Conservation (phyloP, 2,329 filamentous ascomycete genomes). For the Ophiostoma triangulosporum region DNA sequence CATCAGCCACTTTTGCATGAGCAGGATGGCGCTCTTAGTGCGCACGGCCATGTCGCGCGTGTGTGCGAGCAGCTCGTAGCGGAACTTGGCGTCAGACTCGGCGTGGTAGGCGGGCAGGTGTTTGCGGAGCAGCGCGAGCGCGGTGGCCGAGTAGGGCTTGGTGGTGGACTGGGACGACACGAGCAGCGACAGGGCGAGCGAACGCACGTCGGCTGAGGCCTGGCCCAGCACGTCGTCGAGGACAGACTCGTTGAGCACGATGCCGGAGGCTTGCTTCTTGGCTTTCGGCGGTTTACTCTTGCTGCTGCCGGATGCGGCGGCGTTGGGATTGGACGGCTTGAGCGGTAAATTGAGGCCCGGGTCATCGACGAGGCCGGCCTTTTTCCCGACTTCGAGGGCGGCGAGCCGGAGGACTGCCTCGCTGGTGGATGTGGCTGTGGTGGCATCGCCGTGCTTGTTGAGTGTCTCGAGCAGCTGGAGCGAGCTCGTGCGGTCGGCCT, state of each 20-base stretch:
- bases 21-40: conserved; percentile 51
- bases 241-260: conserved; percentile 27
- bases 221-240: conserved; percentile 41
- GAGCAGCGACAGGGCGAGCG: conserved; percentile 70
- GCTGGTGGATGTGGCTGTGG: conserved; percentile 25
- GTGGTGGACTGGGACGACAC: conserved; percentile 63
- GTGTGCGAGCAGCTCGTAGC: conserved; percentile 65
- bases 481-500: conserved; percentile 38
- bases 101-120: conserved; percentile 62
- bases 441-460: conserved; percentile 20
- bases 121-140: conserved; percentile 48
- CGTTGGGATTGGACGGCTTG: conserved; percentile 7
- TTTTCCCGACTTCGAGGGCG: conserved; percentile 58
- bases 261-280: conserved; percentile 6
- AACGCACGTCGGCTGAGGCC: conserved; percentile 51
- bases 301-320: too few species aligned
- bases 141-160: conserved; percentile 50
- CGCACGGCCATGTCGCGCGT: conserved; percentile 66
- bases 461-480: conserved; percentile 42
- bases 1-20: conserved; percentile 25
- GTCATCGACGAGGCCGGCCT: conserved; percentile 54
- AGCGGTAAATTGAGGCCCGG: conserved; percentile 23
- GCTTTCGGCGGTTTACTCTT: not conserved
- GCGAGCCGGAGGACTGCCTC: conserved; percentile 49
- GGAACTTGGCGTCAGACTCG: conserved; percentile 74